phyloP scores from a whole-genome alignment of 352 stramenopile species.

The Phytophthora hybrid region DNA sequence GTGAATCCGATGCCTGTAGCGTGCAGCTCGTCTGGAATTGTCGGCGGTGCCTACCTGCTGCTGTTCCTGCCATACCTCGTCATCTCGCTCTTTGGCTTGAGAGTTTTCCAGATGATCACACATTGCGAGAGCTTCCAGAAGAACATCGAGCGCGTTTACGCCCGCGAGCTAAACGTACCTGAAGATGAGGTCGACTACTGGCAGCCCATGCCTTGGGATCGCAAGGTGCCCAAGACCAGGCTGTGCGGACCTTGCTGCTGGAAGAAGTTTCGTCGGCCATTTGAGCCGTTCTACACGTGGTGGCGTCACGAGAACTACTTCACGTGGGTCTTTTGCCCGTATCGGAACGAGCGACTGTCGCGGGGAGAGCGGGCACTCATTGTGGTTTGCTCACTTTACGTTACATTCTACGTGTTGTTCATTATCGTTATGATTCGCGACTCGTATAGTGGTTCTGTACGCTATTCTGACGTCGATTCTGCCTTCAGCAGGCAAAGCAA shows the following conservation, averaged over 20 bases:
- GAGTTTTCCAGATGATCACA: constrained; percentile 69
- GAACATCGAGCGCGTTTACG: constrained; percentile 72
- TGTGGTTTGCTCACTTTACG: constrained; percentile 73
- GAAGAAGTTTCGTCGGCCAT: constrained; percentile 66
- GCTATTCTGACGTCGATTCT: constrained; percentile 59
- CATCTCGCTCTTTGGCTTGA: constrained; percentile 59
- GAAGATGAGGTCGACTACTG: constrained; percentile 80
- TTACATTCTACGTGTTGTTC: constrained; percentile 83
- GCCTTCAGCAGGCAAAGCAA: constrained; percentile 64
- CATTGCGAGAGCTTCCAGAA: constrained; percentile 68
- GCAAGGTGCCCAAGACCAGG: constrained; percentile 73
- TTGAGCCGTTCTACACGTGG: constrained; percentile 81
- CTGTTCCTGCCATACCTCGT: constrained; percentile 71
- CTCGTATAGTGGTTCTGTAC: constrained; percentile 58
- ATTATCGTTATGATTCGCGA: constrained; percentile 71
- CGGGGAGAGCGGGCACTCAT: constrained; percentile 68
- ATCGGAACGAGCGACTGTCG: constrained; percentile 69
- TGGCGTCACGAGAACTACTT: constrained; percentile 86
- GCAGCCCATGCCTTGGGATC: constrained; percentile 77
- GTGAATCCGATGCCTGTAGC: constrained; percentile 75
- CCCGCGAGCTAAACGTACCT: constrained; percentile 54
- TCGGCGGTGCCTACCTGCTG: constrained; percentile 57
- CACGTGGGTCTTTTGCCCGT: constrained; percentile 78
- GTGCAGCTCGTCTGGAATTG: constrained; percentile 55
- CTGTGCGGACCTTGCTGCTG: constrained; percentile 74